Evolutionary conservation across 805 yeast species (phyloP).

Genomic region (Isabelozyma rhagii): DNA sequence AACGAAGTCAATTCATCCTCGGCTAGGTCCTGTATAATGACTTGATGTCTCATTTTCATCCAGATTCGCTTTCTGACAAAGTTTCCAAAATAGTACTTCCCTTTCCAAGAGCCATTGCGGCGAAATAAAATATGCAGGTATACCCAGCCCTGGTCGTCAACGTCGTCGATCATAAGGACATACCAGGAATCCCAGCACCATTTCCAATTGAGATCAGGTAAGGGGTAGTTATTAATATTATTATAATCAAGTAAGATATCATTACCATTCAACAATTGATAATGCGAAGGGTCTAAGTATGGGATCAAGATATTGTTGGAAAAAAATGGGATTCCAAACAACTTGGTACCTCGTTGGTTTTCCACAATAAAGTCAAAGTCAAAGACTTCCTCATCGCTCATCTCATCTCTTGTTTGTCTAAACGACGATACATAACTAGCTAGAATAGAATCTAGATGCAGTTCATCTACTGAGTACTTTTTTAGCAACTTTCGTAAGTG

Average conservation of each 20-base stretch:
- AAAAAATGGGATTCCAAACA: constrained; percentile 52
- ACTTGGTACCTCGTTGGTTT: constrained; percentile 52
- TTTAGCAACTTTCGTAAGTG: neutral
- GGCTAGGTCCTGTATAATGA: neutral
- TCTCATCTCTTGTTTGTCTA: neutral
- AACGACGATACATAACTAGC: neutral
- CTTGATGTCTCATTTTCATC: constrained; percentile 39
- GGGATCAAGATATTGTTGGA: constrained; percentile 45
- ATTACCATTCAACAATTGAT: constrained; percentile 42
- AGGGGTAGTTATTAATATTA: constrained; percentile 33
- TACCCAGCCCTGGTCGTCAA: constrained; percentile 84
- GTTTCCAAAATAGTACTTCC: constrained; percentile 54
- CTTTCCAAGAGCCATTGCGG: constrained; percentile 55
- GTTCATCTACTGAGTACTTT: neutral
- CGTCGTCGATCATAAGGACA: constrained; percentile 65
- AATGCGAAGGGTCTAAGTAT: constrained; percentile 49
- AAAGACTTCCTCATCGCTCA: neutral
- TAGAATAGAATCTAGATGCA: neutral
- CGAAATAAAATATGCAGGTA: constrained; percentile 55
- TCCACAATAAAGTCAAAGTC: constrained; percentile 45
- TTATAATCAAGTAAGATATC: constrained; percentile 26
- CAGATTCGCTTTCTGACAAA: constrained; percentile 67
- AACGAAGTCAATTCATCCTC: neutral
- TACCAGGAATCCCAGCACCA: constrained; percentile 76
- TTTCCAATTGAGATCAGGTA: constrained; percentile 60